Base-by-base conservation (phyloP, 768 basidiomycete genomes). In the Mycena latifolia region DNA sequence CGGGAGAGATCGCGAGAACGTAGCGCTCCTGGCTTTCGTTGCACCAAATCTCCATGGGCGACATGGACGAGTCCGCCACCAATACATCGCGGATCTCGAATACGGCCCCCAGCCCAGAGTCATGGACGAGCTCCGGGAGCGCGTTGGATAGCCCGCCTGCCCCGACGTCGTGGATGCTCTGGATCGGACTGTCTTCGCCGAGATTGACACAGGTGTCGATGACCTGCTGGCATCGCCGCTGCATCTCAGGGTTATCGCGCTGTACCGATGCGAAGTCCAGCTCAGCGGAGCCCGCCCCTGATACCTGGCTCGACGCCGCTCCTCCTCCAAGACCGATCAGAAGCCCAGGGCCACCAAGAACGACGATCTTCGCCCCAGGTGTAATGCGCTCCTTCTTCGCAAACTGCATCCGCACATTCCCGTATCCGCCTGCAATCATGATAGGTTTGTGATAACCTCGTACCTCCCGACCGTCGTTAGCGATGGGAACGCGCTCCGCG, bases 11-110 rank as follows among this genome's bases (percentile, higher is more conserved):
- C 11, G 98, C 98, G 31, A 99, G 85, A 29, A 99, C 98, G 75
- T 99, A 99, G 41, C 98, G 90, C 74, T 99, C 98, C 81, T 99
- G 98, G 69, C 91, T 92, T 79, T 99, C 98, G 79, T 99, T 99
- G 76, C 98, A 99, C 98, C 98, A 99, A 54, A 99, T 98, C 80
- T 99, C 97, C 97, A 99, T 98, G 0, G 98, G 98, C 5, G 94
- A 96, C 94, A 99, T 94, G 41, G 92, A 92, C 25, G 86, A 84
- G 76, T 99, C 98, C 29, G 95, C 97, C 43, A 98, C 89, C 27
- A 94, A 85, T 9, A 99, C 90, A 72, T 98, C 93, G 24, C 97
- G 84, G 70, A 99, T 96, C 80, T 99, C 98, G 74, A 99, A 96
- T 5, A 76, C 83, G 0, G 94, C 98, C 10, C 98, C 98, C 7